Evolutionary conservation across 2,329 filamentous ascomycete genomes (phyloP), one percentile per base, ranked within the genome.

Genomic region (Apiospora saccharicola): DNA sequence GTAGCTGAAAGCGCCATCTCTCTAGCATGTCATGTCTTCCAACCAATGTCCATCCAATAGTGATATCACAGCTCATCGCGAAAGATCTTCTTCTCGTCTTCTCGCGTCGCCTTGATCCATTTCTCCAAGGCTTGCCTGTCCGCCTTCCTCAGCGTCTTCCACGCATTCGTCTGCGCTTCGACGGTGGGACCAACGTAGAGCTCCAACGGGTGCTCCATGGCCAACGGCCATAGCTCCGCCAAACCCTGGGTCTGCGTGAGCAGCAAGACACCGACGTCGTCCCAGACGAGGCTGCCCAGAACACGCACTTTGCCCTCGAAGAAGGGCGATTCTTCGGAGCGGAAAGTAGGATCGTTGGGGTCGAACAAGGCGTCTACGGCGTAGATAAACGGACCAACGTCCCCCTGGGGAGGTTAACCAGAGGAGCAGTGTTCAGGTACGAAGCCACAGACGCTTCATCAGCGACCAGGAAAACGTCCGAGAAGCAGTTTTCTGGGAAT

Each of bases 281-380:
- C 74, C 78, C 79, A 81, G 14, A 81, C 68, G 5, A 81, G 72
- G 34, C 75, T 79, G 24, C 78, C 78, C 16, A 78, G 73, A 30
- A 81, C 76, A 12, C 78, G 78, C 75, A 81, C 76, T 26, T 76
- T 73, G 12, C 79, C 78, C 7, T 51, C 64, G 30, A 76, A 81
- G 26, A 71, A 76, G 1, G 75, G 76, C n/a, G 71, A 71, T 57
- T 76, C 75, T 0, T 79, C 75, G 0, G 74, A 57, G 51, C 74
- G 75, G 3, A 73, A 43, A 14, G 64, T 53, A 2, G 71, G 72
- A 6, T 71, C 57, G 8, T 46, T 61, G 1, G 71, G 74, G 53
- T 80, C 74, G 49, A 75, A 64, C 4, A 64, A 7, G 1, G 78
- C 72, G 44, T 81, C 77, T 5, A 80, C 53, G 30, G 76, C 76